phyloP scores from a whole-genome alignment of 2,329 filamentous ascomycete species.

The Colletotrichum lupini region DNA sequence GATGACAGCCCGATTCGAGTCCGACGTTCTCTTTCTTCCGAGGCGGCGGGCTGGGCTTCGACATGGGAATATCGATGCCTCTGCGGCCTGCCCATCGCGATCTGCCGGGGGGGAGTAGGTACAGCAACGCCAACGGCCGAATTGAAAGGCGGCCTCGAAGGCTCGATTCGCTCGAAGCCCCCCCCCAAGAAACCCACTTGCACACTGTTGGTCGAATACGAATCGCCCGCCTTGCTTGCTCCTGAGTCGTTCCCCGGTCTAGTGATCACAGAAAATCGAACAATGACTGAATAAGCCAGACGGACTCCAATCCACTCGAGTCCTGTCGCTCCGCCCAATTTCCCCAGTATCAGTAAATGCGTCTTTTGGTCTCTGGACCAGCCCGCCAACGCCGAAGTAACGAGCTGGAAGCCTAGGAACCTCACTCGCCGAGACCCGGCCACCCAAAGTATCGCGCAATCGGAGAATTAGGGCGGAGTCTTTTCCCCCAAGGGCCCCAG shows the following conservation, averaged over 20 bases:
- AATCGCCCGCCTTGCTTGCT: not conserved
- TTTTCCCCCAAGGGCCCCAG: not conserved
- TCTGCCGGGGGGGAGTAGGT: not conserved
- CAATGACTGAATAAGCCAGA: not conserved
- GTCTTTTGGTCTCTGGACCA: not conserved
- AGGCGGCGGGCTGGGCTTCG: slow-evolving; percentile 2
- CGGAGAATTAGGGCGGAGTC: slow-evolving; percentile 29
- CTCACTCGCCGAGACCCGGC: not conserved
- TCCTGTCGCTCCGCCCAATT: slow-evolving; percentile 20
- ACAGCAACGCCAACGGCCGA: slow-evolving; percentile 12
- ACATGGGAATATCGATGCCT: not conserved
- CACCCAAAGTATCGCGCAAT: slow-evolving; percentile 18
- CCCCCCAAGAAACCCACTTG: not conserved
- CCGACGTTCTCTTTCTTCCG: slow-evolving; percentile 9
- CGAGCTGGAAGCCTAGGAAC: not conserved
- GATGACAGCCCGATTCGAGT: slow-evolving; percentile 22
- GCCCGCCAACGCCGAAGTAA: no score
- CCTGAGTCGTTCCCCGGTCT: slow-evolving; percentile 12
- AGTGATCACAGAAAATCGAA: not conserved
- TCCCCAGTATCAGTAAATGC: not conserved
- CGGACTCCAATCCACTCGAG: not conserved
- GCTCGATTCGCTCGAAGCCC: not conserved
- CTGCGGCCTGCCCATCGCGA: slow-evolving; percentile 7
- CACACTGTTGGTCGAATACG: slow-evolving; percentile 10
- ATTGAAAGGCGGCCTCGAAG: not conserved